Base-by-base conservation (phyloP, 371 early-diverging fungal genomes). In the Apophysomyces ossiformis region DNA sequence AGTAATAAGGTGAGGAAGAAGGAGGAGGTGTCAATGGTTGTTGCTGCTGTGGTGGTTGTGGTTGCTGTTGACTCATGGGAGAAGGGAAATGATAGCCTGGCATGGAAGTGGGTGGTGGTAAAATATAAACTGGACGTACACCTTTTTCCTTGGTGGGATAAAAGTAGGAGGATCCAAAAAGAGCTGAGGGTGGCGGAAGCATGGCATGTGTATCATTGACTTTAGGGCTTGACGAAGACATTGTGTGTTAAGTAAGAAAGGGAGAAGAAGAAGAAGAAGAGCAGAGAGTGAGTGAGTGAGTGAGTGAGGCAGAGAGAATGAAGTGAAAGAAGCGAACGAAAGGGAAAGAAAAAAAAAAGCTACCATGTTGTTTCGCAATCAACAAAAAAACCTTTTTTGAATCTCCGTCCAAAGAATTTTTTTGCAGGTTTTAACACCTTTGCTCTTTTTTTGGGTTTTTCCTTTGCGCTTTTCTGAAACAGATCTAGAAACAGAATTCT, bases 91-190 rank as follows among this genome's bases (percentile, higher is more conserved):
- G 75, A 39, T 74, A 76, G 13, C 80, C 79, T 46, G 74, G 73
- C 18, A 77, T 47, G 37, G 72, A 72, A 15, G 77, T 72, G 21
- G 78, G 81, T 32, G 81, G 81, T 21, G 81, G 81, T 38, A 81
- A 56, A 6, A 81, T 76, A 54, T 71, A 81, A 7, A 72, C 65
- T 41, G 81, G 73, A 64, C 76, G 67, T n/a, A 57, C 54, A 2
- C 54, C 54, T 50, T 50, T 50, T 9, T 50, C 54, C 54, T 50
- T 50, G 21, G 16, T 50, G 21, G 54, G 54, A 21, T 50, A 50
- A 21, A 50, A 50, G 54, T 50, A 50, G 9, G 54, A 50, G 16
- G 54, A 50, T 21, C 54, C 54, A 50, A 50, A 50, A 21, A 50
- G 54, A 21, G 54, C n/a, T n/a, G 54, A 50, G 21, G 54, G 54